These are phyloP conservation scores for Calophaca sinica DNA, from an alignment of 306 rosid genomes.

Conservation along the genomic window DNA sequence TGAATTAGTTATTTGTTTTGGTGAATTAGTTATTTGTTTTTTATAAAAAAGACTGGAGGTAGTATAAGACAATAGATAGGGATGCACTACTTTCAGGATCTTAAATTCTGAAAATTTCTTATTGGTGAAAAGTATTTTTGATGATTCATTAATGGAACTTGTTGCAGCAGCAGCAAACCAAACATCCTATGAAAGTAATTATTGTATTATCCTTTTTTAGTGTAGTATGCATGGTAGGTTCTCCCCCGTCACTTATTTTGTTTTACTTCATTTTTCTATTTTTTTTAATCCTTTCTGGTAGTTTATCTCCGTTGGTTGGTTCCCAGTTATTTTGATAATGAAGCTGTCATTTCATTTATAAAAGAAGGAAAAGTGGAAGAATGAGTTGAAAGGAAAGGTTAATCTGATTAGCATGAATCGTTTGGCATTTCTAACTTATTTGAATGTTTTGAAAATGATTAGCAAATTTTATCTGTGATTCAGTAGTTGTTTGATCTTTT, in stretches of 20 bases:
- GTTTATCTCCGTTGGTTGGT: not conserved
- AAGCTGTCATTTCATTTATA: too few species aligned
- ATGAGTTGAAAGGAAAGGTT: not conserved
- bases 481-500: conserved; percentile 17
- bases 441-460: conserved; percentile 27
- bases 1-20: too few species aligned
- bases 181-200: not conserved
- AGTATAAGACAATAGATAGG: not conserved
- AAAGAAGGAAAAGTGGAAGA: not conserved
- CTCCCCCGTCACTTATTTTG: not conserved
- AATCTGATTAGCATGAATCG: not conserved
- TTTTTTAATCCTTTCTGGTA: not conserved
- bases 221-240: not conserved
- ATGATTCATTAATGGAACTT: not conserved
- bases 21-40: too few species aligned
- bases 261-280: not conserved
- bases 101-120: not conserved
- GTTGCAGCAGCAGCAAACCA: not conserved
- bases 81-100: not conserved
- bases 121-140: not conserved
- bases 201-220: not conserved
- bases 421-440: conserved; percentile 25
- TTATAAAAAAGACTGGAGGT: too few species aligned
- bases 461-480: conserved; percentile 2
- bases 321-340: too few species aligned